phyloP scores from a whole-genome alignment of 441 rosid genomes.

The Arabidopsis hybrid region DNA sequence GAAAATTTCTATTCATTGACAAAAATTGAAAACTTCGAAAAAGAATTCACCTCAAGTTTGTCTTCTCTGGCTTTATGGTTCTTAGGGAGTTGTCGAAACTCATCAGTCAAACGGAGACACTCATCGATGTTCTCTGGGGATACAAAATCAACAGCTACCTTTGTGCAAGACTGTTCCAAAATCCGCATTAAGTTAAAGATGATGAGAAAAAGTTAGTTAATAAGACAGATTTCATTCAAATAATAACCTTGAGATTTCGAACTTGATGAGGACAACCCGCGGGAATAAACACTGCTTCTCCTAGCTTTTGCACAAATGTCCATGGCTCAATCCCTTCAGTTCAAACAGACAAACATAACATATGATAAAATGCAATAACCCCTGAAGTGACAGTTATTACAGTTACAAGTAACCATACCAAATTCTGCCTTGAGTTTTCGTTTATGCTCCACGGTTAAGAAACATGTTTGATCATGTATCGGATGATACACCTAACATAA shows the following conservation, averaged over 20 bases:
- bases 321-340: slow-evolving; percentile 82
- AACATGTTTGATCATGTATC: slow-evolving; percentile 85
- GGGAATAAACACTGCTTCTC: slow-evolving; percentile 94
- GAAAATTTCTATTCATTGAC: no score
- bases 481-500: slow-evolving; percentile 72
- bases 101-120: slow-evolving; percentile 84
- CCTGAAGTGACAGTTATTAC: background rate
- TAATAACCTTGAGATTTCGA: slow-evolving; percentile 80
- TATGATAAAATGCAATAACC: background rate
- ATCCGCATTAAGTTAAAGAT: background rate
- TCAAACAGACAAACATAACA: background rate
- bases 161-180: slow-evolving; percentile 78
- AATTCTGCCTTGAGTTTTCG: slow-evolving; percentile 77
- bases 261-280: slow-evolving; percentile 99
- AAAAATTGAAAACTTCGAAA: background rate
- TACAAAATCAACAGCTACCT: slow-evolving; percentile 91
- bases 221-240: slow-evolving; percentile 8
- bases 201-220: background rate
- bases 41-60: slow-evolving; percentile 80
- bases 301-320: slow-evolving; percentile 84
- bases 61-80: slow-evolving; percentile 89
- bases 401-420: slow-evolving; percentile 51
- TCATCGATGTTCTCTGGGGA: slow-evolving; percentile 87
- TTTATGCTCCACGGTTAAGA: slow-evolving; percentile 76
- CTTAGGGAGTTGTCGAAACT: slow-evolving; percentile 84